Evolutionary conservation across 2,329 filamentous ascomycete species (phyloP).

Genomic region (Ophiostoma ulmi): DNA sequence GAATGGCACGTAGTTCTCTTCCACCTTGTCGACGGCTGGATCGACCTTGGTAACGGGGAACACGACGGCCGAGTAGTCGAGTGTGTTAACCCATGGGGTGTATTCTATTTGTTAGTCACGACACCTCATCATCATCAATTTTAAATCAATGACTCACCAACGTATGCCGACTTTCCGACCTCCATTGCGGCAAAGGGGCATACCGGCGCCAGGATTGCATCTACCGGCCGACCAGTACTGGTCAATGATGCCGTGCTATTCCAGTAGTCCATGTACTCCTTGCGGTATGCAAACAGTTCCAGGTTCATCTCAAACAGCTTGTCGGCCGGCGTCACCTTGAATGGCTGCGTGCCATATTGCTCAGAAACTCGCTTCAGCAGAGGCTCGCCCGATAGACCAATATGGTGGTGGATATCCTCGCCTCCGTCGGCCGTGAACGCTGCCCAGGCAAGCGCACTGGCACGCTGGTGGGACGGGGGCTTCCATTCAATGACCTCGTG

Average conservation of each 20-base stretch:
- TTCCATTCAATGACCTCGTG: constrained; percentile 50
- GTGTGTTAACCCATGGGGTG: constrained; percentile 61
- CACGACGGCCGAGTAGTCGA: constrained; percentile 59
- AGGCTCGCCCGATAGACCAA: constrained; percentile 52
- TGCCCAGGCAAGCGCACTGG: constrained; percentile 37
- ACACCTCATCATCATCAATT: too few species aligned
- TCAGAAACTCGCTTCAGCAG: constrained; percentile 32
- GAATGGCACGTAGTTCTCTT: constrained; percentile 10
- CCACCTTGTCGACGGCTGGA: constrained; percentile 5
- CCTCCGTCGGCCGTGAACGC: constrained; percentile 36
- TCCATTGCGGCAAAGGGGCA: constrained; percentile 13
- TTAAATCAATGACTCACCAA: too few species aligned
- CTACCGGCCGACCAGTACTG: constrained; percentile 18
- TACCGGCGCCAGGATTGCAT: constrained; percentile 19
- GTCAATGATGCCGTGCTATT: constrained; percentile 44
- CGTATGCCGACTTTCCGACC: constrained; percentile 11
- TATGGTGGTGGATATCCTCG: constrained; percentile 41
- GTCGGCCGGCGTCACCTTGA: constrained; percentile 29
- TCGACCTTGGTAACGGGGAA: constrained; percentile 47
- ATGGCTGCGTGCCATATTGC: neutral
- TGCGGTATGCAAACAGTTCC: constrained; percentile 36
- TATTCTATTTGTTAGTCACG: constrained; percentile 37
- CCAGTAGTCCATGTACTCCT: constrained; percentile 60
- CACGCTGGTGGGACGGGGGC: constrained; percentile 45
- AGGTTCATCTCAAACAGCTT: constrained; percentile 46